A percentile compares a stretch with the other conserved stretches of the same genome.
phyloP scores from a whole-genome alignment of 164 flowering plant genomes.

The Paratinospora sagittata region DNA sequence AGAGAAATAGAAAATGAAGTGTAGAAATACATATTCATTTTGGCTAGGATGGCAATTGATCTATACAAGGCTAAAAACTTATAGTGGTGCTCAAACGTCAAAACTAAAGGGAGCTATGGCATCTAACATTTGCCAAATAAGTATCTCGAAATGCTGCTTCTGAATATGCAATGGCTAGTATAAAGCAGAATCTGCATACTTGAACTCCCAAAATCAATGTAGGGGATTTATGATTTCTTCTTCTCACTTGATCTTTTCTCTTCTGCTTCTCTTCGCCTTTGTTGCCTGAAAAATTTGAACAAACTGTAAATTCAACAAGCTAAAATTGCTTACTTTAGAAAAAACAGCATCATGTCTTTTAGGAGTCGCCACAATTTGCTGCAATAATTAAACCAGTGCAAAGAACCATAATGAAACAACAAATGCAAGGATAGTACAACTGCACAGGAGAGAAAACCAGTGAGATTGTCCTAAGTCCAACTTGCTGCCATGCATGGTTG shows the following conservation, averaged over 20 bases:
- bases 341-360: not conserved
- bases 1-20: not conserved
- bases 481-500: too few species aligned
- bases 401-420: too few species aligned
- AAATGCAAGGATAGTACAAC: too few species aligned
- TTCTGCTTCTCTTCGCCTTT: slow-evolving; percentile 73
- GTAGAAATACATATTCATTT: not conserved
- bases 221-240: slow-evolving; percentile 49
- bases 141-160: not conserved
- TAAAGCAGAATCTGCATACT: not conserved
- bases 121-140: not conserved
- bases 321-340: not conserved
- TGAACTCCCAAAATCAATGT: not conserved
- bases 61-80: not conserved
- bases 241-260: slow-evolving; percentile 65
- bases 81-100: not conserved
- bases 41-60: not conserved
- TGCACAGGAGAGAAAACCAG: too few species aligned
- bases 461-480: too few species aligned
- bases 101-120: not conserved
- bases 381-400: not conserved
- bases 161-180: not conserved
- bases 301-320: not conserved
- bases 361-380: not conserved
- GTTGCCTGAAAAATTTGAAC: slow-evolving; percentile 45